Evolutionary conservation across 345 rosid genomes (phyloP).

Genomic region (Lepidium aucheri): DNA sequence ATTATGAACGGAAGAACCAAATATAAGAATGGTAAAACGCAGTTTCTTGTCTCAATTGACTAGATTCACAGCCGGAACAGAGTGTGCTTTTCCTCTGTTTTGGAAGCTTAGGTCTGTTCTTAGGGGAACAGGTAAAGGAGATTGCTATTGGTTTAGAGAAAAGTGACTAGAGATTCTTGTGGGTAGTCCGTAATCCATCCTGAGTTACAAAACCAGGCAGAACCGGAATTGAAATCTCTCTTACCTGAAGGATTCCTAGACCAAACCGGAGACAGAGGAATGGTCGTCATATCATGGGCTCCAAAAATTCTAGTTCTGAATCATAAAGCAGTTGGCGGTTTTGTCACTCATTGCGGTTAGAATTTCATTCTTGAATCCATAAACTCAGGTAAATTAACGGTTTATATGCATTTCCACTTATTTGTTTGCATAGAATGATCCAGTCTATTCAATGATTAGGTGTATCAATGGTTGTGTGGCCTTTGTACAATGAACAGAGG

Average conservation of each 20-base stretch:
- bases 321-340: slow-evolving; percentile 47
- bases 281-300: slow-evolving; percentile 50
- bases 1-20: slow-evolving; percentile 4
- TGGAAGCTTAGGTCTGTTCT: slow-evolving; percentile 53
- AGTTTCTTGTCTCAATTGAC: slow-evolving; percentile 37
- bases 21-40: background rate
- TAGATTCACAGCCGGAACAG: slow-evolving; percentile 37
- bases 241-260: slow-evolving; percentile 42
- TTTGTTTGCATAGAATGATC: background rate
- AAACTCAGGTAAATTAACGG: slow-evolving; percentile 26
- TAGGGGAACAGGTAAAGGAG: slow-evolving; percentile 30
- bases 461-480: slow-evolving; percentile 45
- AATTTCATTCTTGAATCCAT: slow-evolving; percentile 55
- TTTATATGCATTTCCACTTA: background rate
- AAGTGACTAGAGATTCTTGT: slow-evolving; percentile 41
- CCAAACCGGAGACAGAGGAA: slow-evolving; percentile 31
- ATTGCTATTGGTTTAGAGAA: slow-evolving; percentile 46
- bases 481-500: too few species aligned
- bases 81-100: slow-evolving; percentile 51
- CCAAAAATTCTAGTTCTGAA: slow-evolving; percentile 48
- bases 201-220: background rate
- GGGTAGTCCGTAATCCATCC: slow-evolving; percentile 53
- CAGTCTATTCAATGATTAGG: background rate
- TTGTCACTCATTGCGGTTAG: slow-evolving; percentile 75
- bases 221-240: slow-evolving; percentile 25